These are phyloP conservation scores for Schoenoplectus tabernaemontani DNA, from an alignment of 202 grass and related monocot species.

Conservation along the genomic window DNA sequence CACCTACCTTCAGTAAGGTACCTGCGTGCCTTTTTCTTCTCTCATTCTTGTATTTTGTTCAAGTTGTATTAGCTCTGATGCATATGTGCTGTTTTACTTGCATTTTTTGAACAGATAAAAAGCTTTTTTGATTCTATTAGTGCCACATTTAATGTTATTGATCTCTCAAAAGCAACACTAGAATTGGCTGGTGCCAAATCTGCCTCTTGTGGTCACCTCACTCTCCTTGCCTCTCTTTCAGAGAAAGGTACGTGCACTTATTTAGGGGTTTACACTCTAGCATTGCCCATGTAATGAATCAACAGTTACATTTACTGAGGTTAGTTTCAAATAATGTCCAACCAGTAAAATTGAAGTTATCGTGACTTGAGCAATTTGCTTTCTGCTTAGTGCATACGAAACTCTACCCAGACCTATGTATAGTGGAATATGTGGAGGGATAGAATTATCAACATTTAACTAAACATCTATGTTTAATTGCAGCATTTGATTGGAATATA, in stretches of 20 bases:
- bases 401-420: not conserved
- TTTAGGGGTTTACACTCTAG: not conserved
- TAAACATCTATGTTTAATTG: not conserved
- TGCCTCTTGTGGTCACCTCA: slow-evolving; percentile 77
- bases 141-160: slow-evolving; percentile 30
- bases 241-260: slow-evolving; percentile 49
- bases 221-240: slow-evolving; percentile 48
- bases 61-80: slow-evolving; percentile 11
- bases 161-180: slow-evolving; percentile 66
- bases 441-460: not conserved
- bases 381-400: not conserved
- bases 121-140: slow-evolving; percentile 23
- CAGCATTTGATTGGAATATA: not conserved
- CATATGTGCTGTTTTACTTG: slow-evolving; percentile 16
- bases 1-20: slow-evolving; percentile 10
- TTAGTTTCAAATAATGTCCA: not conserved
- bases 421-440: not conserved
- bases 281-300: not conserved
- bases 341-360: not conserved
- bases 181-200: slow-evolving; percentile 94
- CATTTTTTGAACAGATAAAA: slow-evolving; percentile 31
- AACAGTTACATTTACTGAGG: not conserved
- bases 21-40: not conserved
- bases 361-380: not conserved
- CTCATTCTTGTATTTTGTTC: not conserved